Evolutionary conservation across 1,284 basidiomycete genomes (phyloP).

Genomic region (Irpex rosettiformis): DNA sequence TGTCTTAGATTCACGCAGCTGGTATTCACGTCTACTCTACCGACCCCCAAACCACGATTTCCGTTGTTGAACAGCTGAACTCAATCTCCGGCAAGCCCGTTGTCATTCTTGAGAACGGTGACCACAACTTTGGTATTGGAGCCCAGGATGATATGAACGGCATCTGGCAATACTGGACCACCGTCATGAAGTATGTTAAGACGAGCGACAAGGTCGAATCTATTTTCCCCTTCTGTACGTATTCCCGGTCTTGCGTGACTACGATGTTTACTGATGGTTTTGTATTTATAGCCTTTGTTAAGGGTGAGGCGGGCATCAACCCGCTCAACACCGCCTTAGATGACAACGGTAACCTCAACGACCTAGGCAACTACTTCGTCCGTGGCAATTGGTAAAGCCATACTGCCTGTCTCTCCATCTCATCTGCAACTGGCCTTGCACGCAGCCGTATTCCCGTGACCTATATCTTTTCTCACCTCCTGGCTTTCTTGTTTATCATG

Average conservation of each 20-base stretch:
- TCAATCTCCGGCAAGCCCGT: slow-evolving; percentile 42
- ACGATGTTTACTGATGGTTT: background rate
- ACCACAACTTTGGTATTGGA: slow-evolving; percentile 66
- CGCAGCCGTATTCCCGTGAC: background rate
- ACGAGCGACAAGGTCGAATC: slow-evolving; percentile 44
- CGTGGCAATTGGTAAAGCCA: slow-evolving; percentile 22
- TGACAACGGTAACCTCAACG: slow-evolving; percentile 38
- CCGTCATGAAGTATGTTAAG: slow-evolving; percentile 55
- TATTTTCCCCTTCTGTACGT: slow-evolving; percentile 70
- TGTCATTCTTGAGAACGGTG: slow-evolving; percentile 70
- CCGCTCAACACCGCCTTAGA: slow-evolving; percentile 53
- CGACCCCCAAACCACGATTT: slow-evolving; percentile 44
- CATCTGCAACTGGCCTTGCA: background rate
- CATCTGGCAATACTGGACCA: slow-evolving; percentile 55
- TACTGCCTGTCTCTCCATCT: background rate
- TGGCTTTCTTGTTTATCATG: background rate
- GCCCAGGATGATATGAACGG: slow-evolving; percentile 46
- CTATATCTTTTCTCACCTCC: background rate
- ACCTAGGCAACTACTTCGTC: slow-evolving; percentile 40
- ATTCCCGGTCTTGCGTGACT: background rate
- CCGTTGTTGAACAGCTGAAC: slow-evolving; percentile 50
- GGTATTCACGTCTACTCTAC: slow-evolving; percentile 65
- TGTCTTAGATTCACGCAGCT: slow-evolving; percentile 17
- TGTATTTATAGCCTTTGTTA: slow-evolving; percentile 51
- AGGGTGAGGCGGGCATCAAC: slow-evolving; percentile 70